Evolutionary conservation across 2,329 filamentous ascomycete species (phyloP), one percentile per base, ranked within the genome.

Genomic region (Neoarthrinium moseri): DNA sequence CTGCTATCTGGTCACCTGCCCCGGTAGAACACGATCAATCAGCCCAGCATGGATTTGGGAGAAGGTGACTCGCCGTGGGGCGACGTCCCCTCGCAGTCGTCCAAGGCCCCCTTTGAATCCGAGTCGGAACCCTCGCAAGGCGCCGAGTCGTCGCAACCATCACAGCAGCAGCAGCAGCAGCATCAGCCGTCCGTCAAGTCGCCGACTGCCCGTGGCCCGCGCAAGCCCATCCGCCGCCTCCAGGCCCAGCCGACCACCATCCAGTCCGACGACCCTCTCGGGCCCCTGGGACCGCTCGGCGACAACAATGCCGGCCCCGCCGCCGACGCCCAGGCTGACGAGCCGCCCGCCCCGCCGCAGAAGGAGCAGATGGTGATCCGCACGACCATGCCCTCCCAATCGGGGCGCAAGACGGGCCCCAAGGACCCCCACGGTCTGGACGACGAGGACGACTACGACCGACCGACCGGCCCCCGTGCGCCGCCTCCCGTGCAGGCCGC

Each of bases 221-320:
- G 62, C 48, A 60, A 59, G 22, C 62, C 62, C 10, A 58, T 65
- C 46, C 81, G 83, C 53, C 80, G 83, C 51, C 73, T 90, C 60
- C 84, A 85, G 55, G 84, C 85, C 48, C 87, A 91, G 63, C 81
- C 86, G 23, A 91, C 88, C 37, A 85, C 83, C 44, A 84, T 92
- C 50, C 84, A 92, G 68, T 86, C 85, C 50, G 81, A 85, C 34
- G 87, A 91, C 62, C 86, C 87, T 46, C 78, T 91, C 36, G 89
- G 89, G 1, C 89, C 89, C 18, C 73, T 95, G 42, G 89, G 89
- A 48, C 85, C 84, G 44, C 67, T 85, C 22, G 80, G 80, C 42
- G 77, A 77, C 48, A 70, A 69, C 48, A 70, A 69, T 60, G 56
- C 60, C 29, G 58, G 61, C 26, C 64, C 62, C 4, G 56, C 57